Base-by-base conservation (phyloP, 805 yeast genomes). In the Metschnikowia reukaufii region DNA sequence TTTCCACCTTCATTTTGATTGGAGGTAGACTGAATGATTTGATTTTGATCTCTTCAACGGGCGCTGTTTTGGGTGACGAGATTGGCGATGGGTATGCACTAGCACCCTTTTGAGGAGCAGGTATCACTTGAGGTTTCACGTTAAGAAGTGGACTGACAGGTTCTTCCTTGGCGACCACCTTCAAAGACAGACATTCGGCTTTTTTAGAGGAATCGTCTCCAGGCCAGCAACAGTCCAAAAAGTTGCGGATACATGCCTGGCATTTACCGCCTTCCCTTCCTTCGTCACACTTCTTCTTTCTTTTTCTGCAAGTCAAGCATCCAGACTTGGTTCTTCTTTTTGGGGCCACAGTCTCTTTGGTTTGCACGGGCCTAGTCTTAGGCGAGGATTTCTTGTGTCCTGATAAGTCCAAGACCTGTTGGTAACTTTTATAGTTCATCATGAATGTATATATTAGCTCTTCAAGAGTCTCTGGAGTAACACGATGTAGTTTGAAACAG, bases 251-350 rank as follows among this genome's bases (percentile, higher is more conserved):
- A 49, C 77, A 73, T 5, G 67, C 76, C 54, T 71, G 74, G 54
- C 77, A 73, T 52, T 73, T 73, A 5, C 77, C 77, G 47, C 66
- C 66, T 8, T 63, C 67, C 29, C 57, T 33, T 33, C 51, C 39
- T 51, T 79, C 79, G 56, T 81, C 85, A 63, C 87, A 82, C 66
- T 82, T 82, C 67, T 83, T 74, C 65, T 82, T 83, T 56, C 86
- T 74, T 50, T 77, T 74, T 44, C 86, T 72, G 61, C 88, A 83
- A 39, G 82, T 81, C 51, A 81, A 68, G 56, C 59, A 56, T 7
- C 59, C 55, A 6, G 57, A 52, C 49, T 52, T 56, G 39, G 57
- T 52, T 52, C 57, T 51, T 44, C 45, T 59, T 42, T 56, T 60
- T 27, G 59, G 51, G 17, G 53, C 44, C 16, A 25, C 6, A 6